Percentiles rank a stretch among this genome's conserved stretches.
Conservation (phyloP, 225 moss, liverwort and hornwort genomes). For the Ulota crispa region DNA sequence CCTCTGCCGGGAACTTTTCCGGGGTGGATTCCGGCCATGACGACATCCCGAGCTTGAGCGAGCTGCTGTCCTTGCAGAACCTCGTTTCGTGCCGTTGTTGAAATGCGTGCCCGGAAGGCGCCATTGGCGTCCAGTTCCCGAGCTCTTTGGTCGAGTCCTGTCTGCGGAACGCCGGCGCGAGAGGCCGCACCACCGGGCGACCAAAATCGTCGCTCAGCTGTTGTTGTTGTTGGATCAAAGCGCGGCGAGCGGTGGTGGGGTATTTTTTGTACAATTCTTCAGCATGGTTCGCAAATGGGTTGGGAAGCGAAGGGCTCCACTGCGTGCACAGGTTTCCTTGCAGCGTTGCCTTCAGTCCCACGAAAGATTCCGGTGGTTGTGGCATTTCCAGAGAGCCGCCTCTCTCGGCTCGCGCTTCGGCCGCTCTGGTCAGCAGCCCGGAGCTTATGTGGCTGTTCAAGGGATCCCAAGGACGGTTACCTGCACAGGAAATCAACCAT, state of each 20-base stretch:
- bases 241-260: conserved; percentile 37
- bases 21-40: conserved; percentile 27
- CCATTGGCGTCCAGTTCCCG: conserved; percentile 33
- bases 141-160: conserved; percentile 34
- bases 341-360: conserved; percentile 50
- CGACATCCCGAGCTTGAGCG: conserved; percentile 30
- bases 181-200: not conserved
- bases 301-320: conserved; percentile 47
- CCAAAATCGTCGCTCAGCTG: conserved; percentile 22
- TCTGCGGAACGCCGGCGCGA: conserved; percentile 23
- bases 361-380: conserved; percentile 44
- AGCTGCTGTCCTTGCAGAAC: conserved; percentile 39
- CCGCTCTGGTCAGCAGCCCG: conserved; percentile 47
- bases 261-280: conserved; percentile 26
- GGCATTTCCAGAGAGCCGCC: conserved; percentile 32
- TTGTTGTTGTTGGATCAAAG: conserved; percentile 42
- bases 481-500: conserved; percentile 2
- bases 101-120: conserved; percentile 19
- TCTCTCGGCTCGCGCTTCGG: conserved; percentile 57
- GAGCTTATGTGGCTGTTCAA: conserved; percentile 52
- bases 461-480: conserved; percentile 15
- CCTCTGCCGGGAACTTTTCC: conserved; percentile 14
- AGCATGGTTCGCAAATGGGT: conserved; percentile 32
- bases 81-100: conserved; percentile 45
- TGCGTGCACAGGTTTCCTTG: conserved; percentile 52